These are phyloP conservation scores for Crithidia bombi DNA, from an alignment of 208 protist genomes.

Conservation along the genomic window DNA sequence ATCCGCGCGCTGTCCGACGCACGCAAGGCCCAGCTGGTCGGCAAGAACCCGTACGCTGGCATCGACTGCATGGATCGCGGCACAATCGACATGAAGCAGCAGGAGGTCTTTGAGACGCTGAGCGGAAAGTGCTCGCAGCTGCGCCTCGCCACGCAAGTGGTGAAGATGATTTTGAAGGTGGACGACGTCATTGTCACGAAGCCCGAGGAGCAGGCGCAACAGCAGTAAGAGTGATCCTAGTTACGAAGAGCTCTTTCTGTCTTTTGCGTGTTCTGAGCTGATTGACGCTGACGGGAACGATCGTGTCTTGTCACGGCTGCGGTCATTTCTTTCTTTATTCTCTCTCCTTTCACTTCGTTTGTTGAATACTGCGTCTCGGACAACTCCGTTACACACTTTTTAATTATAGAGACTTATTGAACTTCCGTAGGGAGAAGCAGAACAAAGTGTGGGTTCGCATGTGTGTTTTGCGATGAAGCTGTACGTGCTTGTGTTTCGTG, in stretches of 20 bases:
- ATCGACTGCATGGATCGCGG: slow-evolving; percentile 98
- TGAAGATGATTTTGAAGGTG: slow-evolving; percentile 99
- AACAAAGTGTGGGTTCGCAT: too few species aligned
- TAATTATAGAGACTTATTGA: too few species aligned
- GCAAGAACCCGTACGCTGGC: slow-evolving; percentile 96
- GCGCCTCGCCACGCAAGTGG: slow-evolving; percentile 99
- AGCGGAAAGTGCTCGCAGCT: slow-evolving; percentile 99
- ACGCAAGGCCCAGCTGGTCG: slow-evolving; percentile 95
- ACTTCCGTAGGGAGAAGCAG: too few species aligned
- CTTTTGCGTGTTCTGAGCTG: slow-evolving; percentile 1
- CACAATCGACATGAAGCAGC: slow-evolving; percentile 97
- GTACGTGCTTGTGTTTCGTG: too few species aligned
- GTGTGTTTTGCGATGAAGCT: too few species aligned
- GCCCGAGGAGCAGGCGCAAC: slow-evolving; percentile 75
- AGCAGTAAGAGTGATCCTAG: slow-evolving; percentile 32
- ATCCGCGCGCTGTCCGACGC: slow-evolving; percentile 97
- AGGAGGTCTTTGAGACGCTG: slow-evolving; percentile 99
- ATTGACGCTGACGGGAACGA: background rate
- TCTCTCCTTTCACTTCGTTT: background rate
- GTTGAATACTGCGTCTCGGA: too few species aligned
- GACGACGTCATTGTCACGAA: slow-evolving; percentile 98
- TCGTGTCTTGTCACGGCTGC: background rate
- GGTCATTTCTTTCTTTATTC: background rate
- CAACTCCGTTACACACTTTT: too few species aligned
- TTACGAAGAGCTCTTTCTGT: background rate